Base-by-base conservation (phyloP, 129 eudicot genomes). In the Rutidosis leptorrhynchoides region DNA sequence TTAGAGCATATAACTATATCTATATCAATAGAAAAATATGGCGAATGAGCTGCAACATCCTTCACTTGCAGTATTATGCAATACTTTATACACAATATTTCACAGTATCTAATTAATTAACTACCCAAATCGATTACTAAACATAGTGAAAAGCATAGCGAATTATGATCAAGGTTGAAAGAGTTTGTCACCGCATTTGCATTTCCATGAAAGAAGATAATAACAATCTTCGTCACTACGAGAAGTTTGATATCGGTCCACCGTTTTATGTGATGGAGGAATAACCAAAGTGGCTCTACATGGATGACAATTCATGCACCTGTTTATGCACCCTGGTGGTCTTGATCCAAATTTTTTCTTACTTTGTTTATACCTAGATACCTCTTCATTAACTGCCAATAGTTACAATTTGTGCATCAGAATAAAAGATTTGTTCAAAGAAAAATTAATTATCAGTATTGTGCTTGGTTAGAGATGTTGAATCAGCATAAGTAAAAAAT, bases 141-240 rank as follows among this genome's bases (percentile, higher is more conserved):
- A 11, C 66, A 74, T 56, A 51, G 53, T 32, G 10, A 23, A n/a
- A n/a, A n/a, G n/a, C n/a, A n/a, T n/a, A n/a, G n/a, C n/a, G n/a
- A n/a, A 43, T 24, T 42, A 48, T 53, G 40, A 68, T 24, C 60
- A 91, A 58, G 98, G 98, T 66, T 88, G 96, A 80, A 83, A 92
- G 43, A 92, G 83, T 85, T 83, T 85, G 59, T 88, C 77, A 42
- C 93, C 90, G 19, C 98, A 92, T 70, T 74, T 81, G 95, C 98
- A 92, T 80, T 85, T 88, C 98, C 98, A 92, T 0, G 90, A 88
- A 68, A 92, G 89, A 58, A 92, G 98, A 78, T 92, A 92, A 37
- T 92, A 92, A 27, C 74, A 75, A 58, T 78, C 98, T 27, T 85
- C 95, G 52, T 83, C 96, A 27, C 91, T 60, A 48, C 65, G 87